Evolutionary conservation across 805 yeast species (phyloP).

Genomic region (Wickerhamomyces tratensis): DNA sequence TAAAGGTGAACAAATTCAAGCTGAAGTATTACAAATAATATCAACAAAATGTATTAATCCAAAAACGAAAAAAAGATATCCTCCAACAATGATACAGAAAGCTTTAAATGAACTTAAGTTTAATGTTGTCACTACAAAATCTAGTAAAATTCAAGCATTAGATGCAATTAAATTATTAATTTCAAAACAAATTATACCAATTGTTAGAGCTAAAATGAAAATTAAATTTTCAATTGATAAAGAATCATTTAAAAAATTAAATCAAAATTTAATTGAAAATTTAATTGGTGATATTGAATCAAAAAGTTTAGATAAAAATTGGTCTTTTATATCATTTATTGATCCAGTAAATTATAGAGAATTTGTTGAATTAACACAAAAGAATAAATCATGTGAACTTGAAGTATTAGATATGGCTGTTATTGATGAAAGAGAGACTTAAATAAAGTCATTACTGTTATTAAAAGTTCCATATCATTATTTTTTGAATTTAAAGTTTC

Average conservation of each 20-base stretch:
- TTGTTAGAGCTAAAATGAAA: conserved; percentile 91
- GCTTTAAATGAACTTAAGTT: conserved; percentile 70
- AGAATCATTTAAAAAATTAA: conserved; percentile 38
- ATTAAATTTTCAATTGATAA: conserved; percentile 51
- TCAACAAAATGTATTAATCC: conserved; percentile 92
- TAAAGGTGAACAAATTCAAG: conserved; percentile 61
- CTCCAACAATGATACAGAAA: conserved; percentile 90
- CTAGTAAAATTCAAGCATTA: conserved; percentile 81
- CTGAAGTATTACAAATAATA: conserved; percentile 74
- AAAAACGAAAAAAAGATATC: conserved; percentile 78
- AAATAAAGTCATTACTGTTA: neutral
- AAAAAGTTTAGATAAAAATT: conserved; percentile 32
- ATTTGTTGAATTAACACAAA: conserved; percentile 46
- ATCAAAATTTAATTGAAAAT: conserved; percentile 31
- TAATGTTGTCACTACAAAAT: conserved; percentile 61
- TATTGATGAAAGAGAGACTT: conserved; percentile 43
- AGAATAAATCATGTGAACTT: conserved; percentile 49
- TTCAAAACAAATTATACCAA: conserved; percentile 77
- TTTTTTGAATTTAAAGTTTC: neutral
- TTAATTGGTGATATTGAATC: conserved; percentile 33
- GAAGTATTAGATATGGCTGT: conserved; percentile 90
- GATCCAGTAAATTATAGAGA: conserved; percentile 81
- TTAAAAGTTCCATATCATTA: conserved; percentile 1
- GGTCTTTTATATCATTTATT: conserved; percentile 58
- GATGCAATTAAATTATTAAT: conserved; percentile 81